Evolutionary conservation across 2,329 filamentous ascomycete species (phyloP).

Genomic region (Paraconiothyrium sp.): DNA sequence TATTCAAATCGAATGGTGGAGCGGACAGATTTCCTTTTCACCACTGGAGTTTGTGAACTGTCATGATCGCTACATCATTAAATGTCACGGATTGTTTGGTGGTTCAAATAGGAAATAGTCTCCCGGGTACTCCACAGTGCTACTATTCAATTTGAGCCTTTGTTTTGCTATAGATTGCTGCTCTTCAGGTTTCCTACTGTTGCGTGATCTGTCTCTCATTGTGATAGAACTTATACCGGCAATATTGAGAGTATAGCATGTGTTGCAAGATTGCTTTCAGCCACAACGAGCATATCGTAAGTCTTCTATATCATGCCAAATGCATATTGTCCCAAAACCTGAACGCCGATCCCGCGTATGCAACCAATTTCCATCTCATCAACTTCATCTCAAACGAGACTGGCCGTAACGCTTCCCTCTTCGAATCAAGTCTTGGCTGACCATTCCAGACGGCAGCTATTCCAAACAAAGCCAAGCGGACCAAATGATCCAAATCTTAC

Average conservation of each 20-base stretch:
- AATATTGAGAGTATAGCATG: conserved; percentile 10
- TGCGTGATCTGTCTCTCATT: not conserved
- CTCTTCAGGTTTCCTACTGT: not conserved
- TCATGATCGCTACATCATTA: conserved; percentile 38
- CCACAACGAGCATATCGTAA: conserved; percentile 10
- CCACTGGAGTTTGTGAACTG: conserved; percentile 50
- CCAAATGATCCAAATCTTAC: conserved; percentile 1
- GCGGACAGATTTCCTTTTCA: conserved; percentile 44
- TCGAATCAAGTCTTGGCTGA: not conserved
- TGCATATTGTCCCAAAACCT: conserved; percentile 13
- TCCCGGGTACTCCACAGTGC: conserved; percentile 47
- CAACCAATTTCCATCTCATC: conserved; percentile 8
- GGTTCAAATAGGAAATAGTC: conserved; percentile 42
- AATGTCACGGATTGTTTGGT: conserved; percentile 47
- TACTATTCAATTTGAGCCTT: conserved; percentile 52
- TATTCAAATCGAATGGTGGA: conserved; percentile 49
- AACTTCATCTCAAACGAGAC: not conserved
- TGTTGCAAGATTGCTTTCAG: conserved; percentile 2
- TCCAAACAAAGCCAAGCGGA: not conserved
- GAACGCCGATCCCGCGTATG: conserved; percentile 16
- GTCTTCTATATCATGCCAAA: conserved; percentile 14
- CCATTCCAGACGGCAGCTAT: conserved; percentile 10
- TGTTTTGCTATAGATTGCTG: conserved; percentile 35
- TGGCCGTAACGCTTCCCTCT: not conserved
- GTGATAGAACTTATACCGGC: not conserved